Conservation (phyloP, 2,329 filamentous ascomycete species). For the Penicillium sp. region DNA sequence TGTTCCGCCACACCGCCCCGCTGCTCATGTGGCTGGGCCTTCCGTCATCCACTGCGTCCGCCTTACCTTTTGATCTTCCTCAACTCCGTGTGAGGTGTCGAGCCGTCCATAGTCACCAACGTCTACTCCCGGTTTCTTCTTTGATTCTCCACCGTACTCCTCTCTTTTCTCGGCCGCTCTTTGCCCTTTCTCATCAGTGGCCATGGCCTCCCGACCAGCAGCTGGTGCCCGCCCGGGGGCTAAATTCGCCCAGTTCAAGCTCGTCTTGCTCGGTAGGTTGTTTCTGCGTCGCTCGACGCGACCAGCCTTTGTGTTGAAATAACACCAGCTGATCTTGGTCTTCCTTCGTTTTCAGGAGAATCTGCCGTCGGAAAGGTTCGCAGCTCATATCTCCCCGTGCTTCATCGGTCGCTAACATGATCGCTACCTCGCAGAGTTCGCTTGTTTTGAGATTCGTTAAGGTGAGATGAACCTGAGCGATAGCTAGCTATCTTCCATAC, state of each 20-base stretch:
- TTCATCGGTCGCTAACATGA: constrained; percentile 29
- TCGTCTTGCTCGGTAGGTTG: constrained; percentile 84
- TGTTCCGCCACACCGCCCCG: constrained; percentile 27
- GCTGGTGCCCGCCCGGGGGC: constrained; percentile 65
- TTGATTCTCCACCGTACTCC: neutral
- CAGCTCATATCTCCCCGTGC: constrained; percentile 11
- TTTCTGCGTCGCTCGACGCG: neutral
- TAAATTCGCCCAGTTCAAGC: constrained; percentile 98
- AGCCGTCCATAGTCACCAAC: constrained; percentile 4
- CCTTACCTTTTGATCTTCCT: constrained; percentile 22
- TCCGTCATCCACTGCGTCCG: constrained; percentile 36
- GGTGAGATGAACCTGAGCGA: constrained; percentile 54
- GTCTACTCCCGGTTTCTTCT: neutral
- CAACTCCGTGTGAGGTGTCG: neutral
- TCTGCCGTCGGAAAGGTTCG: constrained; percentile 95
- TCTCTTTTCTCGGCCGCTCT: constrained; percentile 6
- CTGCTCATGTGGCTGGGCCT: constrained; percentile 34
- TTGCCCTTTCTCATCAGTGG: constrained; percentile 31
- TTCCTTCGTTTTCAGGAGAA: constrained; percentile 63
- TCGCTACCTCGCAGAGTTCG: constrained; percentile 67
- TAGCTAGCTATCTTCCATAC: constrained; percentile 12
- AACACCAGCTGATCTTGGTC: constrained; percentile 18
- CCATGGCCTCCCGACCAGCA: constrained; percentile 83
- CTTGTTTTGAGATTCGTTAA: constrained; percentile 98
- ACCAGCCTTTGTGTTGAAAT: neutral